A percentile compares a stretch with the other conserved stretches of the same genome.
phyloP scores from a whole-genome alignment of 345 rosid genomes.

The Conringia planisiliqua region DNA sequence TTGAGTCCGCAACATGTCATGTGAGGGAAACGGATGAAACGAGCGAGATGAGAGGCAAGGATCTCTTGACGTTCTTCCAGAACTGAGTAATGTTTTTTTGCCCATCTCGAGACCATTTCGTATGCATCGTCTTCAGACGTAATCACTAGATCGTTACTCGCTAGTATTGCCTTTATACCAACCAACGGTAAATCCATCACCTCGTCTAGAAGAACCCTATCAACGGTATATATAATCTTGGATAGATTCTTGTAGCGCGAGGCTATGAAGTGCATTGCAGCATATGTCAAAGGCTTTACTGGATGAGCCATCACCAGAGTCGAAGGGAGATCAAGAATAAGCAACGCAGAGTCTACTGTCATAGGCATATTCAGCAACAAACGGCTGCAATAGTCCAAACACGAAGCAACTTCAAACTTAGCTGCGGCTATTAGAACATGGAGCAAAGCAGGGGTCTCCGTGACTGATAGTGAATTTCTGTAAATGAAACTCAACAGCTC shows the following conservation, averaged over 20 bases:
- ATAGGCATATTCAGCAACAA: slow-evolving; percentile 58
- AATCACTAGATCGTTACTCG: slow-evolving; percentile 62
- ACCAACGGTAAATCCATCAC: slow-evolving; percentile 65
- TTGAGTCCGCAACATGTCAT: slow-evolving; percentile 70
- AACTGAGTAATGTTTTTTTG: slow-evolving; percentile 58
- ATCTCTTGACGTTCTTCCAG: slow-evolving; percentile 59
- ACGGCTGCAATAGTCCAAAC: slow-evolving; percentile 76
- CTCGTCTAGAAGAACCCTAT: neutral
- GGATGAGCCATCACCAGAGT: slow-evolving; percentile 63
- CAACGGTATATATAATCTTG: slow-evolving; percentile 42
- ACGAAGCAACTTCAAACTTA: slow-evolving; percentile 82
- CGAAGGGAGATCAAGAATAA: slow-evolving; percentile 75
- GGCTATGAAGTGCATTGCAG: slow-evolving; percentile 68
- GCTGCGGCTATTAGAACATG: slow-evolving; percentile 78
- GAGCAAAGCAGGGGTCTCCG: slow-evolving; percentile 49
- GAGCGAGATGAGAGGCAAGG: slow-evolving; percentile 53
- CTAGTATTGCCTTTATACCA: slow-evolving; percentile 73
- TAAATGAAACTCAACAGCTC: slow-evolving; percentile 82
- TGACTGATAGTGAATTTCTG: slow-evolving; percentile 45
- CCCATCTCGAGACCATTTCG: slow-evolving; percentile 72
- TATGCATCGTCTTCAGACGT: slow-evolving; percentile 72
- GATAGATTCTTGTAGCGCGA: slow-evolving; percentile 53
- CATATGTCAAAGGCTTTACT: slow-evolving; percentile 69
- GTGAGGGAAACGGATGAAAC: slow-evolving; percentile 68
- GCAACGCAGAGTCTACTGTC: slow-evolving; percentile 74